Conservation (phyloP, 768 basidiomycete species). For the Polyporus arcularius region DNA sequence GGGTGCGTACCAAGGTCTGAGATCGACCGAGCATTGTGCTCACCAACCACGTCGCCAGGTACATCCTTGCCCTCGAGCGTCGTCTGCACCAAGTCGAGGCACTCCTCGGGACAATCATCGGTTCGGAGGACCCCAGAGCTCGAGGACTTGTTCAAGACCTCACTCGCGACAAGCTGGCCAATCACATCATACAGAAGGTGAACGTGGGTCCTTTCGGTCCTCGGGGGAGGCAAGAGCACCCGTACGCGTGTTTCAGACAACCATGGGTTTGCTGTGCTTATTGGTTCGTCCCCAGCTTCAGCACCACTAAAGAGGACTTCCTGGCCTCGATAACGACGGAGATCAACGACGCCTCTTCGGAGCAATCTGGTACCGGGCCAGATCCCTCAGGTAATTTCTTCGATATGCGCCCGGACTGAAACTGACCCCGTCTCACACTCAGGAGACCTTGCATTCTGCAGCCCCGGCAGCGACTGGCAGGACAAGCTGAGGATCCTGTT, state of each 20-base stretch:
- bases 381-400: not conserved
- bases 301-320: slow-evolving; percentile 34
- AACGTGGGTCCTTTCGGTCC: slow-evolving; percentile 39
- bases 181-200: slow-evolving; percentile 40
- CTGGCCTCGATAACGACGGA: slow-evolving; percentile 29
- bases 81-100: slow-evolving; percentile 47
- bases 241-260: slow-evolving; percentile 6
- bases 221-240: slow-evolving; percentile 28
- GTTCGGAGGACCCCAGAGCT: slow-evolving; percentile 41
- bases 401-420: not conserved
- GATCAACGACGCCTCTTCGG: slow-evolving; percentile 19
- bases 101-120: slow-evolving; percentile 41
- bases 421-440: not conserved
- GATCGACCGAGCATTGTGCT: not conserved
- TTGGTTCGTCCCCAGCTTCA: slow-evolving; percentile 18
- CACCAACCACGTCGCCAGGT: slow-evolving; percentile 24
- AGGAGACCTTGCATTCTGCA: slow-evolving; percentile 18
- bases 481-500: slow-evolving; percentile 13
- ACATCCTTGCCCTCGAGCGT: slow-evolving; percentile 45
- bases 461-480: slow-evolving; percentile 24
- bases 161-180: slow-evolving; percentile 37
- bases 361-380: slow-evolving; percentile 7
- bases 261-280: not conserved
- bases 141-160: slow-evolving; percentile 36
- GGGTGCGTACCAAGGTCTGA: slow-evolving; percentile 19